A percentile compares a stretch with the other conserved stretches of the same genome.
Conservation (phyloP, 371 early-diverging fungal genomes). For the Mortierella sp. region DNA sequence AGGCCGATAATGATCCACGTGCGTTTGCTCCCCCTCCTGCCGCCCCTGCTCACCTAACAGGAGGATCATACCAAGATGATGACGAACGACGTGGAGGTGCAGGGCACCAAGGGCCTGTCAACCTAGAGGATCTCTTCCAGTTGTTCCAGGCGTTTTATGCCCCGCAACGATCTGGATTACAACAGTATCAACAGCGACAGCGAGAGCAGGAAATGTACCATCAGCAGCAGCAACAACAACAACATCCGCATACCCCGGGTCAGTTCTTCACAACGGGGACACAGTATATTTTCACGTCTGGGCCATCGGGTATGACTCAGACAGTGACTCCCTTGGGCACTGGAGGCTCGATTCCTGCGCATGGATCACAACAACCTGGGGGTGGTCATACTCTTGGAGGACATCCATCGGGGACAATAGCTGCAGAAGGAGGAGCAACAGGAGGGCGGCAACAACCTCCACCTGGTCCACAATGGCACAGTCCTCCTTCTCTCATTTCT, state of each 20-base stretch:
- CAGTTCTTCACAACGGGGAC: slow-evolving; percentile 16
- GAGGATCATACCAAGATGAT: neutral
- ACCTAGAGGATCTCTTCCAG: slow-evolving; percentile 38
- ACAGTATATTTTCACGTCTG: slow-evolving; percentile 21
- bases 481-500: slow-evolving; percentile 36
- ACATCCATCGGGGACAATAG: neutral
- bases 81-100: neutral
- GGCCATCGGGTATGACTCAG: slow-evolving; percentile 18
- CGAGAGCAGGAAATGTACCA: neutral
- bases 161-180: slow-evolving; percentile 18
- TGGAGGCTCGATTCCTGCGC: neutral
- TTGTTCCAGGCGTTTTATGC: slow-evolving; percentile 29
- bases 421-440: neutral
- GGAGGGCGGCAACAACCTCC: neutral
- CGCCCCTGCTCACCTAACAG: neutral
- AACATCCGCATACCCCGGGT: slow-evolving; percentile 13
- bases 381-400: neutral
- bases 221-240: slow-evolving; percentile 13
- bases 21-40: slow-evolving; percentile 43
- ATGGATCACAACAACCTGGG: neutral
- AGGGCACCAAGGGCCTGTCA: slow-evolving; percentile 13
- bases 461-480: slow-evolving; percentile 29
- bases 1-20: slow-evolving; percentile 64
- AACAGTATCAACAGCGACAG: slow-evolving; percentile 13
- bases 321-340: slow-evolving; percentile 3